Base-by-base conservation (phyloP, 2,329 filamentous ascomycete species). In the Apiospora rasikravindrae region DNA sequence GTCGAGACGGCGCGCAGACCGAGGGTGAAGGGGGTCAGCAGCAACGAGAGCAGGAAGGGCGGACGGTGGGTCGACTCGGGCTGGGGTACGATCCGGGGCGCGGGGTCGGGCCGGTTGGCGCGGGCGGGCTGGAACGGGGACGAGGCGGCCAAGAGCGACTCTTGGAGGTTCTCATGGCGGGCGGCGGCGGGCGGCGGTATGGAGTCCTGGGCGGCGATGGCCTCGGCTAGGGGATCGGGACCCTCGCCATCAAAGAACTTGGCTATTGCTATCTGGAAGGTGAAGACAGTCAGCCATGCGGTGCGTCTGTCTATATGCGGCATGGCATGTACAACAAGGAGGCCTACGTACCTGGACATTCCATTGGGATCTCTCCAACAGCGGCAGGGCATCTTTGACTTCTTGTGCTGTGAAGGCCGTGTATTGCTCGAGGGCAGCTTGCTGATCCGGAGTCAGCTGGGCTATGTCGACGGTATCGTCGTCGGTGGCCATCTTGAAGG, bases 201-300 rank as follows among this genome's bases (percentile, higher is more conserved):
- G n/a, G 87, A 83, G 70, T 88, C 84, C 73, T 91, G 87, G 10
- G 88, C 87, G 68, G 91, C 88, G 69, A 91, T 88, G 72, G 93
- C 93, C 84, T 96, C 94, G 72, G 93, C 92, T 24, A 96, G 85
- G 16, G 90, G 92, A 80, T 97, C 94, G 68, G 94, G 89, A 4
- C 92, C 92, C 84, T 98, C 96, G 77, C 96, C 96, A 79, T 99
- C 96, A 81, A 98, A 99, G 89, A 98, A 98, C 80, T 97, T 97
- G 75, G 96, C 91, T 75, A 99, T 96, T 72, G 96, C 96, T 78
- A 98, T 98, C 92, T 98, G 80, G 5, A 71, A 19, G 24, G 22
- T 26, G 45, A 10, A n/a, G n/a, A 26, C 33, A 16, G 26, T 70
- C 19, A 69, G 45, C 24, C 16, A 22, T 8, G 37, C 42, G 1